phyloP scores from a whole-genome alignment of 176 grass and related monocot genomes.

The Cenchrus americanus region DNA sequence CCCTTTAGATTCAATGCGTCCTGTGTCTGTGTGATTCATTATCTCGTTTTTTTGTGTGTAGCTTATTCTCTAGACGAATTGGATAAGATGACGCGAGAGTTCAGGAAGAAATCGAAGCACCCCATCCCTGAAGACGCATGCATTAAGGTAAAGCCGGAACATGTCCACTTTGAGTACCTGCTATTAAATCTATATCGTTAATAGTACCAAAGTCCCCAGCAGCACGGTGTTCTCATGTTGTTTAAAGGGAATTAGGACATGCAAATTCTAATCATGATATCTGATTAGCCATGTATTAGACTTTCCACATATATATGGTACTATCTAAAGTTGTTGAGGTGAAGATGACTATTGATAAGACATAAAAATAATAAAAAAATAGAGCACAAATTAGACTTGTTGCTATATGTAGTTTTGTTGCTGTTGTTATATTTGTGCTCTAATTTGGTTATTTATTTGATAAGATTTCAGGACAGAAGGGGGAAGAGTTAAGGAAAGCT shows the following conservation, averaged over 20 bases:
- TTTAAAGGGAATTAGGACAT: neutral
- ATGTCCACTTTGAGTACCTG: conserved; percentile 12
- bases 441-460: too few relatives aligned
- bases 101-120: conserved; percentile 49
- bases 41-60: conserved; percentile 30
- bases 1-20: neutral
- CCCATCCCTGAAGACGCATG: conserved; percentile 44
- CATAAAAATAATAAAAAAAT: too few relatives aligned
- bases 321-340: too few relatives aligned
- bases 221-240: neutral
- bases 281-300: neutral
- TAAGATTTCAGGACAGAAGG: too few relatives aligned
- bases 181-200: neutral
- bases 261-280: neutral
- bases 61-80: conserved; percentile 81
- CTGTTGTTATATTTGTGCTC: too few relatives aligned
- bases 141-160: conserved; percentile 51
- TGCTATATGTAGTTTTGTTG: too few relatives aligned
- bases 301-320: too few relatives aligned
- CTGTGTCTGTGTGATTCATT: conserved; percentile 32
- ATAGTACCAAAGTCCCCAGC: neutral
- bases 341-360: too few relatives aligned
- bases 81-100: conserved; percentile 68
- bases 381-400: too few relatives aligned
- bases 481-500: too few relatives aligned